These are phyloP conservation scores for Daldinia eschscholtzii DNA, from an alignment of 2,329 filamentous ascomycete species.

Conservation along the genomic window DNA sequence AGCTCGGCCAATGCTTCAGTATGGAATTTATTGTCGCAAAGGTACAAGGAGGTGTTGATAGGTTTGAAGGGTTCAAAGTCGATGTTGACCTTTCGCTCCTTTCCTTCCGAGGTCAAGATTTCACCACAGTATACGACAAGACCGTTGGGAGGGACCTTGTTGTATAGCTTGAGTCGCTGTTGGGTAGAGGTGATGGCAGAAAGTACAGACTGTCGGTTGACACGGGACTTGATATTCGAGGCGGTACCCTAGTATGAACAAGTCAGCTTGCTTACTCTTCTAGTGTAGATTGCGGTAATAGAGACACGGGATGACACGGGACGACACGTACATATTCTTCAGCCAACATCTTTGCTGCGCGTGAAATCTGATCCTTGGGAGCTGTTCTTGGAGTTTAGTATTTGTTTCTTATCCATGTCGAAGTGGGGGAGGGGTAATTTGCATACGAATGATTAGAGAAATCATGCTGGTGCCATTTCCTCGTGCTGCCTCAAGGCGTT, in stretches of 20 bases:
- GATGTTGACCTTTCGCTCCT: conserved; percentile 99
- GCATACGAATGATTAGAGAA: conserved; percentile 95
- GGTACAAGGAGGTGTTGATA: conserved; percentile 99
- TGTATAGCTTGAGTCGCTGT: conserved; percentile 98
- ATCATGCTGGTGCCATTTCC: conserved; percentile 99
- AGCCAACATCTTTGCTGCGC: conserved; percentile 99
- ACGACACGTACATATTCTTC: conserved; percentile 91
- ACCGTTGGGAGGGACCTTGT: conserved; percentile 97
- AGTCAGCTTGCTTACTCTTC: conserved; percentile 45
- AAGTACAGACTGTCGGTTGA: conserved; percentile 97
- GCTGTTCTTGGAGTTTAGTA: conserved; percentile 63
- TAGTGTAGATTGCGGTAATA: not conserved
- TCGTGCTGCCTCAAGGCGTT: conserved; percentile 94
- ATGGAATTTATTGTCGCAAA: conserved; percentile 99
- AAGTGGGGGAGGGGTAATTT: conserved; percentile 49
- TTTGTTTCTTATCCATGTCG: conserved; percentile 22
- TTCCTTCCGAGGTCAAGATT: conserved; percentile 98
- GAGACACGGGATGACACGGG: not conserved
- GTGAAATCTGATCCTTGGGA: conserved; percentile 97
- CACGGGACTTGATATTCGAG: conserved; percentile 99
- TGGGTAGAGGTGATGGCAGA: conserved; percentile 99
- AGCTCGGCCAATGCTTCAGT: conserved; percentile 97
- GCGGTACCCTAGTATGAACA: conserved; percentile 80
- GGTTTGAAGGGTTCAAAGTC: conserved; percentile 99
- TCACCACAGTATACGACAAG: conserved; percentile 99